phyloP scores from a whole-genome alignment of 1,284 basidiomycete genomes.

The Mycosarcoma mackinlayi region DNA sequence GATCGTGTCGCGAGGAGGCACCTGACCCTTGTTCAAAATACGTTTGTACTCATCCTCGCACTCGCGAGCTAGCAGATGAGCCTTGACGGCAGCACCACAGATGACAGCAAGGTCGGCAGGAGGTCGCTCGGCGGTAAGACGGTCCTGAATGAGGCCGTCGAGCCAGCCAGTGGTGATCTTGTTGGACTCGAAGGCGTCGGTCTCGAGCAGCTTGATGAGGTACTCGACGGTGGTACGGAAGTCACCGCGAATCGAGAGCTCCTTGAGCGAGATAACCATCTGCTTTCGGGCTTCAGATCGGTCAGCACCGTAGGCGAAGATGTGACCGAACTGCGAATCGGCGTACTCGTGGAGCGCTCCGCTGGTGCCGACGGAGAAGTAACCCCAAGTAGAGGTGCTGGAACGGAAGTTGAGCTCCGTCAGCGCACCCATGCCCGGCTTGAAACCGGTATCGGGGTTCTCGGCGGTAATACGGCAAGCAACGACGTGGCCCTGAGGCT shows the following conservation, averaged over 20 bases:
- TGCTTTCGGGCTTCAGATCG: constrained; percentile 95
- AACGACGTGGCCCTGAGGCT: constrained; percentile 97
- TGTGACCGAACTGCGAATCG: constrained; percentile 84
- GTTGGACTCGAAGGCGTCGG: constrained; percentile 96
- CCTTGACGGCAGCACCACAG: constrained; percentile 93
- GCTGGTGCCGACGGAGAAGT: constrained; percentile 95
- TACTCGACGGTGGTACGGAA: constrained; percentile 96
- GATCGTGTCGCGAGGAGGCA: constrained; percentile 90
- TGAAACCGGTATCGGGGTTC: constrained; percentile 99
- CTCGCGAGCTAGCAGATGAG: constrained; percentile 86
- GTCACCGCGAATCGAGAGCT: constrained; percentile 97
- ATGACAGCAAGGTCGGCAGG: constrained; percentile 91
- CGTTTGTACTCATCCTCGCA: constrained; percentile 94
- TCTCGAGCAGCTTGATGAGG: constrained; percentile 94
- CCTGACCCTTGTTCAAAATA: constrained; percentile 96
- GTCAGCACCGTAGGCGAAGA: constrained; percentile 98
- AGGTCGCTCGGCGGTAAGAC: constrained; percentile 95
- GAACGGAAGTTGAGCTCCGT: constrained; percentile 99
- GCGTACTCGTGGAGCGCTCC: constrained; percentile 99
- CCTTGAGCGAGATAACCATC: constrained; percentile 99
- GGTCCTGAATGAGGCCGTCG: constrained; percentile 92
- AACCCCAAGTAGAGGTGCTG: constrained; percentile 86
- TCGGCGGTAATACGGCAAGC: constrained; percentile 99
- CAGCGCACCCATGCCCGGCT: constrained; percentile 94
- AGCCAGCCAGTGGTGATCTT: constrained; percentile 99